phyloP scores from a whole-genome alignment of 177 flowering plant genomes.

The Vitis hybrid region DNA sequence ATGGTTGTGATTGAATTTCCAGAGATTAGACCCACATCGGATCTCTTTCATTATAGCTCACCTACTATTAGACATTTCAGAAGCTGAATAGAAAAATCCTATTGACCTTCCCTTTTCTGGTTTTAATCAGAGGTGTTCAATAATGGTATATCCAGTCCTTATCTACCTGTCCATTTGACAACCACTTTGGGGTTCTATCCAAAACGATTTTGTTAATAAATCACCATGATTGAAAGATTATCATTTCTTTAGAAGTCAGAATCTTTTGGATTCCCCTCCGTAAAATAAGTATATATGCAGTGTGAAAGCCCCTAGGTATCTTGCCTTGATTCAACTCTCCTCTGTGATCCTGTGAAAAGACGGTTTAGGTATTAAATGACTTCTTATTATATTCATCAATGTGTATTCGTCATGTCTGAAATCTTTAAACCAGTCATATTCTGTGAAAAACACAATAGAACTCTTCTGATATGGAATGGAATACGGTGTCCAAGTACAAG shows the following conservation, averaged over 20 bases:
- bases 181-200: background rate
- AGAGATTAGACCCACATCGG: background rate
- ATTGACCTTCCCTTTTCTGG: background rate
- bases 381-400: background rate
- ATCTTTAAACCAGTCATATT: too few relatives aligned
- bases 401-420: too few relatives aligned
- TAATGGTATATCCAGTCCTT: background rate
- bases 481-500: background rate
- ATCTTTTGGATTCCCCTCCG: background rate
- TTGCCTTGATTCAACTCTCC: constrained; percentile 1
- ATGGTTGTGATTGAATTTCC: background rate
- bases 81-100: background rate
- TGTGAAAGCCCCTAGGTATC: background rate
- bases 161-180: background rate
- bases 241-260: background rate
- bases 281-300: background rate
- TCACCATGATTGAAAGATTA: background rate
- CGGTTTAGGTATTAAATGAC: background rate
- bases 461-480: background rate
- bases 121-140: background rate
- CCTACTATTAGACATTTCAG: background rate
- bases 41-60: background rate
- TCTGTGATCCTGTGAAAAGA: background rate
- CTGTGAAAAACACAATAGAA: background rate
- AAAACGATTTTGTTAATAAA: background rate